Conservation (phyloP, 2,329 filamentous ascomycete species). For the Orbilia javanica region DNA sequence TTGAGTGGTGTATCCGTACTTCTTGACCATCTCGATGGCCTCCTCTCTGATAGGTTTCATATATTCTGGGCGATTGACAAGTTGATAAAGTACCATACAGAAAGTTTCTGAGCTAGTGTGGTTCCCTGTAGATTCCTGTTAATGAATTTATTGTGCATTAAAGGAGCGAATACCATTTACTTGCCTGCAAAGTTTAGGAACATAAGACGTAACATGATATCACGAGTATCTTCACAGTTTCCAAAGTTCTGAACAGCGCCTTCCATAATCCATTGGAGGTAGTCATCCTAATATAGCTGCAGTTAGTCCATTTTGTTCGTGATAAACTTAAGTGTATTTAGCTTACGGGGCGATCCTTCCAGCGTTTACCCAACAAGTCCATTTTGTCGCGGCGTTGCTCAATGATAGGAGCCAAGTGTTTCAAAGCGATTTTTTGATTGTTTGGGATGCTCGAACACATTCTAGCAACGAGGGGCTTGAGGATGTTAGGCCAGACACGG, state of each 20-base stretch:
- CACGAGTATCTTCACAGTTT: conserved; percentile 35
- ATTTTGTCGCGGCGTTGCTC: conserved; percentile 50
- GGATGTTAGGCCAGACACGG: conserved; percentile 45
- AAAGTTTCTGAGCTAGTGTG: conserved; percentile 52
- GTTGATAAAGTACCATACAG: conserved; percentile 51
- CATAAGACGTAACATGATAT: conserved; percentile 57
- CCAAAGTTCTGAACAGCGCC: conserved; percentile 48
- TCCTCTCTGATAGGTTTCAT: conserved; percentile 44
- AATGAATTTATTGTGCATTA: not conserved
- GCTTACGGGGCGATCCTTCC: conserved; percentile 48
- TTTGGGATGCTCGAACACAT: conserved; percentile 51
- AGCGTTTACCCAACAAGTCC: conserved; percentile 50
- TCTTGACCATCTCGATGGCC: conserved; percentile 49
- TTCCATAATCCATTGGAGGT: conserved; percentile 57
- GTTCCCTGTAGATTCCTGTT: conserved; percentile 29
- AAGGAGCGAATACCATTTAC: not conserved
- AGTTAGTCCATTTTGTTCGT: not conserved
- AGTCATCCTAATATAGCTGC: conserved; percentile 44
- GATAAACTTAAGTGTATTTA: not conserved
- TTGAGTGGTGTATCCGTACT: conserved; percentile 51
- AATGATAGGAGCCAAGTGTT: conserved; percentile 42
- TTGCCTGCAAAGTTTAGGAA: conserved; percentile 56
- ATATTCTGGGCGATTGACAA: conserved; percentile 53
- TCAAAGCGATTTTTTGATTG: conserved; percentile 45
- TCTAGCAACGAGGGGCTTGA: conserved; percentile 35